Percentiles rank a stretch among this genome's conserved stretches.
These are phyloP conservation scores for Brasenia schreberi DNA, from an alignment of 164 flowering plant genomes.

Conservation along the genomic window DNA sequence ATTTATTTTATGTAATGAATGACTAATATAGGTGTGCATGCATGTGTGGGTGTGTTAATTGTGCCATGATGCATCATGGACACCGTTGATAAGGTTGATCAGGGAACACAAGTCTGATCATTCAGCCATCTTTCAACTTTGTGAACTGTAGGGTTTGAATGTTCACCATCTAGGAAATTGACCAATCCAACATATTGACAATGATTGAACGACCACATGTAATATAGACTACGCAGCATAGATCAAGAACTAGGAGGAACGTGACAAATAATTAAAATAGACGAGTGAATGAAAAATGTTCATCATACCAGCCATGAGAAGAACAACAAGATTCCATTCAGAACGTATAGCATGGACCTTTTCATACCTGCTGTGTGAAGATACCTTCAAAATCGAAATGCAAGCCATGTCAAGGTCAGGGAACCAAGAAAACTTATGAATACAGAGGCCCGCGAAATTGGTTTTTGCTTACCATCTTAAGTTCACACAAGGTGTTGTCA, in stretches of 20 bases:
- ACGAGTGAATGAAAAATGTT: not conserved
- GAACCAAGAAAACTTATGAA: not conserved
- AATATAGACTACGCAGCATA: too few species aligned
- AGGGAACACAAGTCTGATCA: too few species aligned
- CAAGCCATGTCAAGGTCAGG: constrained; percentile 3
- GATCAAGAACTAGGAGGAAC: not conserved
- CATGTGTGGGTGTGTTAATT: not conserved
- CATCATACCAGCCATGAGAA: constrained; percentile 83
- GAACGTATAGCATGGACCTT: constrained; percentile 64
- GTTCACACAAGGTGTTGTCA: constrained; percentile 86
- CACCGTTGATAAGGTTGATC: too few species aligned
- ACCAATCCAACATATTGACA: not conserved
- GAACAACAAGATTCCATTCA: constrained; percentile 77
- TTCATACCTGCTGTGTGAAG: constrained; percentile 89
- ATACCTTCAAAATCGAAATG: constrained; percentile 39
- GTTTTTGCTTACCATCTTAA: constrained; percentile 68
- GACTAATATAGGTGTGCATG: not conserved
- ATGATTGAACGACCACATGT: not conserved
- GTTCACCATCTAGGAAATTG: not conserved
- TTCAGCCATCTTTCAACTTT: too few species aligned
- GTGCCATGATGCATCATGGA: too few species aligned
- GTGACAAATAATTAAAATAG: not conserved
- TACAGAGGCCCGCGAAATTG: not conserved
- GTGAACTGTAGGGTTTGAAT: not conserved
- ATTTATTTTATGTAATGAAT: too few species aligned